These are phyloP conservation scores for Sphagnum magellanicum DNA, from an alignment of 228 moss, liverwort and hornwort genomes.

Conservation along the genomic window DNA sequence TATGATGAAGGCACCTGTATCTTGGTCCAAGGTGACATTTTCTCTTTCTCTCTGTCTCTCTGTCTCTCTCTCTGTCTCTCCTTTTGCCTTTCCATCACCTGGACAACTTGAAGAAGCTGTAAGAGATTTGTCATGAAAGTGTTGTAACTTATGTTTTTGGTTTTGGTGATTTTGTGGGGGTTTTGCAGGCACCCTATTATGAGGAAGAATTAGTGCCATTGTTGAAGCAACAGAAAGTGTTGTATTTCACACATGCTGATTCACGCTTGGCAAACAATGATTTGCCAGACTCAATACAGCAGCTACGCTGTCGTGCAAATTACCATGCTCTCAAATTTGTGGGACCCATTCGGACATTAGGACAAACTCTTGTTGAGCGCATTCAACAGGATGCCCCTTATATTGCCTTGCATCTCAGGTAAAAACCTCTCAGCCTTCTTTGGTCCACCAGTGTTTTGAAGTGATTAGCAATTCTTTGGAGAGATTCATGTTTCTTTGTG, in stretches of 20 bases:
- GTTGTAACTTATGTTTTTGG: too few species aligned
- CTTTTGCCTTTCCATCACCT: too few species aligned
- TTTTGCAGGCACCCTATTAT: conserved; percentile 69
- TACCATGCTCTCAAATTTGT: conserved; percentile 61
- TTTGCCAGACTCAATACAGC: conserved; percentile 71
- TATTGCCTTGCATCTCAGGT: conserved; percentile 92
- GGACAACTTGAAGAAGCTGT: too few species aligned
- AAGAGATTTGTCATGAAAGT: too few species aligned
- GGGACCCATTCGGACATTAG: conserved; percentile 61
- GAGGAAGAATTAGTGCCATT: conserved; percentile 39
- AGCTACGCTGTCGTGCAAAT: conserved; percentile 78
- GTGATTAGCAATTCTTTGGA: too few species aligned
- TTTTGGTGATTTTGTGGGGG: not conserved
- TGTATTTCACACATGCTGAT: conserved; percentile 90
- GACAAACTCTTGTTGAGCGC: conserved; percentile 46
- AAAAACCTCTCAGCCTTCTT: not conserved
- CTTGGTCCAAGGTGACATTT: conserved; percentile 79
- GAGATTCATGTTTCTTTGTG: too few species aligned
- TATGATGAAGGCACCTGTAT: conserved; percentile 63
- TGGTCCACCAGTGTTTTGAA: too few species aligned
- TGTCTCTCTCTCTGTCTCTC: too few species aligned
- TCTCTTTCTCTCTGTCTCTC: too few species aligned
- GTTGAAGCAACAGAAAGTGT: conserved; percentile 58
- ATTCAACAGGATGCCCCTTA: conserved; percentile 58
- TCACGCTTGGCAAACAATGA: conserved; percentile 84